Percentiles rank a stretch among this genome's conserved stretches.
Evolutionary conservation across 305 asterid species (phyloP).

Genomic region (Fraxinus dipetala): DNA sequence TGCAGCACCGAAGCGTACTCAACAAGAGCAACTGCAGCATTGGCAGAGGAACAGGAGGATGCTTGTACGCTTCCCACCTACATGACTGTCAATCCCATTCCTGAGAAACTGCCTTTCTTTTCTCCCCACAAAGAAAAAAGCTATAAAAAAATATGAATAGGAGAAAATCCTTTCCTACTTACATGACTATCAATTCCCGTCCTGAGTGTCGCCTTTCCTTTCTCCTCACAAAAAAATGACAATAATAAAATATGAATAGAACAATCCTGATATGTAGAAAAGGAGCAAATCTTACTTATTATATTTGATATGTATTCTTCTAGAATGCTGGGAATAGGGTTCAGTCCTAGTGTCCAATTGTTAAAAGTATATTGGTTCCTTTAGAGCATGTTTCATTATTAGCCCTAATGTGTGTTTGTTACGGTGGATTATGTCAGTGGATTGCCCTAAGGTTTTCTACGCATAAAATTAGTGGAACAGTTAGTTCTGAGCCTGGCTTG

Average conservation of each 20-base stretch:
- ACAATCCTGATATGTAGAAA: background rate
- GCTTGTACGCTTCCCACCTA: conserved; percentile 58
- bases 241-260: background rate
- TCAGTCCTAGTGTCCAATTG: background rate
- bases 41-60: conserved; percentile 93
- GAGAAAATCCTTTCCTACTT: background rate
- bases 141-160: background rate
- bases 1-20: conserved; percentile 72
- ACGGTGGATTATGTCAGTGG: background rate
- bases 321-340: background rate
- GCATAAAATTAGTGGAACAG: background rate
- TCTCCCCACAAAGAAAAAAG: background rate
- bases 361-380: background rate
- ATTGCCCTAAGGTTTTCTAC: background rate
- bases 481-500: background rate
- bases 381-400: background rate
- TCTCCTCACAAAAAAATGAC: background rate
- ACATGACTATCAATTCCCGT: background rate
- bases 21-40: conserved; percentile 88
- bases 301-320: background rate
- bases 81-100: conserved; percentile 10
- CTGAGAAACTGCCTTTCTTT: background rate
- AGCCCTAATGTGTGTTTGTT: background rate
- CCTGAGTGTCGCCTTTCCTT: background rate
- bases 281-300: background rate